Conservation (phyloP, 371 early-diverging fungal genomes). For the Mucor circinelloides region DNA sequence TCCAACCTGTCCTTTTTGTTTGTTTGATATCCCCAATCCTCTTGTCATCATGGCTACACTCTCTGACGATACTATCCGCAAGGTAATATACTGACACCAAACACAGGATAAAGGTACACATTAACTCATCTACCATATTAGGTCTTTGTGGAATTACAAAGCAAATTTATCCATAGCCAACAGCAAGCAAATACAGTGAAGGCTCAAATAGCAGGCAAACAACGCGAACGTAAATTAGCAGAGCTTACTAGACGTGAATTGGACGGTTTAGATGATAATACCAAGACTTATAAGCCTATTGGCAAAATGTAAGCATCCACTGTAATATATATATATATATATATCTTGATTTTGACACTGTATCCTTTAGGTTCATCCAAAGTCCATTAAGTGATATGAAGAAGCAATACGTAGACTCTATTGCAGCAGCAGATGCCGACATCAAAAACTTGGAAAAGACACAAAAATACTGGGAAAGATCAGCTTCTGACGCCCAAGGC, state of each 20-base stretch:
- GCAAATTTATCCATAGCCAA: conserved; percentile 60
- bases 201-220: conserved; percentile 68
- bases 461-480: conserved; percentile 75
- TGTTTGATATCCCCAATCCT: not conserved
- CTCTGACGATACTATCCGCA: conserved; percentile 51
- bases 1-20: not conserved
- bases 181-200: conserved; percentile 69
- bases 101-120: not conserved
- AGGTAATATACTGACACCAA: conserved; percentile 17
- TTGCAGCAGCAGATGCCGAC: conserved; percentile 51
- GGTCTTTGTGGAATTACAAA: conserved; percentile 69
- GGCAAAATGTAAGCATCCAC: conserved; percentile 70
- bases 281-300: conserved; percentile 72
- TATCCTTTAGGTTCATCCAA: conserved; percentile 61
- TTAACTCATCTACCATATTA: conserved; percentile 8
- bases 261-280: conserved; percentile 55
- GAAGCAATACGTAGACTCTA: conserved; percentile 52
- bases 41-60: conserved; percentile 36
- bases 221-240: conserved; percentile 73
- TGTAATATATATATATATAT: not conserved
- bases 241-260: conserved; percentile 76
- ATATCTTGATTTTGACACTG: not conserved
- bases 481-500: conserved; percentile 67
- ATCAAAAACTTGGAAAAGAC: conserved; percentile 72
- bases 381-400: conserved; percentile 60